These are phyloP conservation scores for Cladosporium sp. DNA, from an alignment of 2,329 filamentous ascomycete species.

Conservation along the genomic window DNA sequence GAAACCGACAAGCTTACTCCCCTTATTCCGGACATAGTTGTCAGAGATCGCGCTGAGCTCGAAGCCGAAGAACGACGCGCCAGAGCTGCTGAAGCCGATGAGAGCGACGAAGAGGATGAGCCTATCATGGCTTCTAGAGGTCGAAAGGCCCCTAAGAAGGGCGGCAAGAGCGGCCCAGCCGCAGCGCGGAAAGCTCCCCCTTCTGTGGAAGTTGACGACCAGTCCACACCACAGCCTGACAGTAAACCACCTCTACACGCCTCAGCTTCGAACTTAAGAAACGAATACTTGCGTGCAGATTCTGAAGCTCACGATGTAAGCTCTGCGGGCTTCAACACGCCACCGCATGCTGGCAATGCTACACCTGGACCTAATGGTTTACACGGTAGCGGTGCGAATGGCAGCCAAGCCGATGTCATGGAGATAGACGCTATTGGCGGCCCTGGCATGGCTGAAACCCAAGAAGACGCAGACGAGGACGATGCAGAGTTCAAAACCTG, in stretches of 20 bases:
- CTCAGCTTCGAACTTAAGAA: conserved; percentile 46
- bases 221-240: conserved; percentile 63
- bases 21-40: conserved; percentile 85
- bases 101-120: conserved; percentile 70
- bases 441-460: conserved; percentile 61
- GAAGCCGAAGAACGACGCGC: conserved; percentile 69
- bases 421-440: conserved; percentile 73
- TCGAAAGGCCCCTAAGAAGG: conserved; percentile 77
- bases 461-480: conserved; percentile 76
- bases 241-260: conserved; percentile 60
- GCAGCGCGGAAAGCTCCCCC: conserved; percentile 27
- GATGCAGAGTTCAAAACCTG: conserved; percentile 91
- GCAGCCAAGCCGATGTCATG: conserved; percentile 76
- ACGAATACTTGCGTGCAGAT: conserved; percentile 55
- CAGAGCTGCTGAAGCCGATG: conserved; percentile 78
- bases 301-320: conserved; percentile 74
- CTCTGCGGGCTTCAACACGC: conserved; percentile 78
- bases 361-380: conserved; percentile 72
- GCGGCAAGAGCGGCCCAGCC: conserved; percentile 55
- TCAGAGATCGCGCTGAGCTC: conserved; percentile 87
- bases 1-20: conserved; percentile 96
- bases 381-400: conserved; percentile 51
- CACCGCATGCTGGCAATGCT: conserved; percentile 61
- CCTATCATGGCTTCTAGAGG: conserved; percentile 97
- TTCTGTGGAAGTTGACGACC: conserved; percentile 66